Conservation (phyloP, 106 monocot species). For the Cymbidium sinense region DNA sequence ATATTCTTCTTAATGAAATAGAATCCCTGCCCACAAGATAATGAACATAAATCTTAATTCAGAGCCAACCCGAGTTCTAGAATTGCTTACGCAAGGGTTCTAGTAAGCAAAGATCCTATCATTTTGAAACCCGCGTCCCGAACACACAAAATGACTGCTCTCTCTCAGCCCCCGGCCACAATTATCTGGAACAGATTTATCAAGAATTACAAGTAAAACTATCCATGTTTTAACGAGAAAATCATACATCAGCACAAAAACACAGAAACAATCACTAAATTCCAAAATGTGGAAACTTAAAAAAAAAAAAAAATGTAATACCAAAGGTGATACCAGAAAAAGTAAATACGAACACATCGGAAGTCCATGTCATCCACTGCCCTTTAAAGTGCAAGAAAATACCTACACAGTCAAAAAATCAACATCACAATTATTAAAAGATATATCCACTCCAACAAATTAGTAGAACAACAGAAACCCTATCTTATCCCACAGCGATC, state of each 20-base stretch:
- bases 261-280: not conserved
- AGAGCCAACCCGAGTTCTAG: not conserved
- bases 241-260: not conserved
- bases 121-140: conserved; percentile 15
- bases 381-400: not conserved
- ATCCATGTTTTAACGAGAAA: not conserved
- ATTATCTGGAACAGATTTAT: not conserved
- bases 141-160: not conserved
- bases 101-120: conserved; percentile 39
- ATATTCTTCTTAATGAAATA: not conserved
- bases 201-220: not conserved
- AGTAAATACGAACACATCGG: not conserved
- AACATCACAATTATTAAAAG: not conserved
- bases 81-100: conserved; percentile 30
- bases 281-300: not conserved
- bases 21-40: not conserved
- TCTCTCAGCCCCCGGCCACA: not conserved
- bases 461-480: not conserved
- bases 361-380: too few species aligned
- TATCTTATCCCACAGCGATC: not conserved
- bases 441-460: not conserved
- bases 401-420: not conserved
- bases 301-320: not conserved
- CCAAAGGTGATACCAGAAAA: not conserved
- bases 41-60: not conserved